Conservation (phyloP, 2,329 filamentous ascomycete genomes). For the Coniochaeta prunicola region DNA sequence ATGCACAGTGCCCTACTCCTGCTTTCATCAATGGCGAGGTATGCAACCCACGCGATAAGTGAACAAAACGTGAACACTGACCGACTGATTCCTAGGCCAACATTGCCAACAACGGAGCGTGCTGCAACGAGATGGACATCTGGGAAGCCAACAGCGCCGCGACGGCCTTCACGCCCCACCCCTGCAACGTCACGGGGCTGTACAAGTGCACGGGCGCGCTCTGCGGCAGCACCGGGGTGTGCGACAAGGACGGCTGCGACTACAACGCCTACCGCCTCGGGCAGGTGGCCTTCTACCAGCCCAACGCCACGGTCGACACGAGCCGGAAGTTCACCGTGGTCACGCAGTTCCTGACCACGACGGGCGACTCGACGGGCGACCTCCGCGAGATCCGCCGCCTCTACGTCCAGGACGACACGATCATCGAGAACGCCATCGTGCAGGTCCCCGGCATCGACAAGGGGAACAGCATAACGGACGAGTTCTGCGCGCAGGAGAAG, state of each 20-base stretch:
- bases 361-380: slow-evolving; percentile 34
- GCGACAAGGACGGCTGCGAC: slow-evolving; percentile 56
- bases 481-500: slow-evolving; percentile 50
- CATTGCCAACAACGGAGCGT: slow-evolving; percentile 34
- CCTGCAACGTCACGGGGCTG: slow-evolving; percentile 36
- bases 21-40: slow-evolving; percentile 31
- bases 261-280: slow-evolving; percentile 56
- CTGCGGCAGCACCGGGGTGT: slow-evolving; percentile 35
- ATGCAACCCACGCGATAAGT: background rate
- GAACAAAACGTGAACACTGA: slow-evolving; percentile 12
- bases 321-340: slow-evolving; percentile 47
- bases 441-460: slow-evolving; percentile 18
- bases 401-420: slow-evolving; percentile 48
- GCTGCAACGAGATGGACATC: slow-evolving; percentile 50
- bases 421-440: slow-evolving; percentile 37
- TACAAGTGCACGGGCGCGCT: slow-evolving; percentile 37
- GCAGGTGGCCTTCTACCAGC: slow-evolving; percentile 47
- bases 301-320: slow-evolving; percentile 43
- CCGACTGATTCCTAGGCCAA: slow-evolving; percentile 23
- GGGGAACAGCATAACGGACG: slow-evolving; percentile 35
- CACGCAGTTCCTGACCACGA: slow-evolving; percentile 42
- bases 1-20: slow-evolving; percentile 40
- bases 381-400: slow-evolving; percentile 47
- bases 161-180: slow-evolving; percentile 39
- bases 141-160: slow-evolving; percentile 45